These are phyloP conservation scores for Penicillium sp. DNA, from an alignment of 2,329 filamentous ascomycete genomes.

Conservation along the genomic window DNA sequence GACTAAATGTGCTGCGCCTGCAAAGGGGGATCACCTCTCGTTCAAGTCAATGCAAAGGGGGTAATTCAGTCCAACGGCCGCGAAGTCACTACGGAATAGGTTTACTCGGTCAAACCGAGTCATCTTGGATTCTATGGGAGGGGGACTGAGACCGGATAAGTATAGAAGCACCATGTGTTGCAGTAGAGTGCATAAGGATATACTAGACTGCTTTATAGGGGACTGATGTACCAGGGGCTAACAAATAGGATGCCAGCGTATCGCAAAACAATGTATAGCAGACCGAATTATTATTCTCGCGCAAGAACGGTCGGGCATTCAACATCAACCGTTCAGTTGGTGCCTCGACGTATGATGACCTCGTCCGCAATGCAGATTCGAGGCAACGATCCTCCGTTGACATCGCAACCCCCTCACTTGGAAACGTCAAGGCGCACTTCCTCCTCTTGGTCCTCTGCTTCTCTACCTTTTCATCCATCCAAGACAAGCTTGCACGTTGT, in stretches of 20 bases:
- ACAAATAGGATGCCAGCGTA: too few species aligned
- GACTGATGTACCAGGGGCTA: too few species aligned
- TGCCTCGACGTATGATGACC: background rate
- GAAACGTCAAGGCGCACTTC: background rate
- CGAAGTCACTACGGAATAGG: too few species aligned
- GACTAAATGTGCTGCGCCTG: too few species aligned
- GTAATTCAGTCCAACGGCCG: too few species aligned
- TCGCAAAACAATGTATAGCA: background rate
- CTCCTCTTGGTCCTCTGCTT: background rate
- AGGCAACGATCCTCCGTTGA: background rate
- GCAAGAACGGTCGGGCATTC: background rate
- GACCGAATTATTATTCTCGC: background rate
- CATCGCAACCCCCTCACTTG: slow-evolving; percentile 6
- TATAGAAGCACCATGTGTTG: background rate
- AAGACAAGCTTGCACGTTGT: background rate
- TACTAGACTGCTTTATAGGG: background rate
- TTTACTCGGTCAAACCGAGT: background rate
- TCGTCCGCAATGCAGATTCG: background rate
- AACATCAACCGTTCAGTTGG: background rate
- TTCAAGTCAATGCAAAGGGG: too few species aligned
- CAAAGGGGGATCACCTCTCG: too few species aligned
- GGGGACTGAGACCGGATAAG: background rate
- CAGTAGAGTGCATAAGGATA: background rate
- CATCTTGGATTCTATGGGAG: background rate
- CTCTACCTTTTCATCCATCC: background rate